Percentiles rank a stretch among this genome's conserved stretches.
These are phyloP conservation scores for Fusarium nisikadoi DNA, from an alignment of 2,329 filamentous ascomycete species.

Conservation along the genomic window DNA sequence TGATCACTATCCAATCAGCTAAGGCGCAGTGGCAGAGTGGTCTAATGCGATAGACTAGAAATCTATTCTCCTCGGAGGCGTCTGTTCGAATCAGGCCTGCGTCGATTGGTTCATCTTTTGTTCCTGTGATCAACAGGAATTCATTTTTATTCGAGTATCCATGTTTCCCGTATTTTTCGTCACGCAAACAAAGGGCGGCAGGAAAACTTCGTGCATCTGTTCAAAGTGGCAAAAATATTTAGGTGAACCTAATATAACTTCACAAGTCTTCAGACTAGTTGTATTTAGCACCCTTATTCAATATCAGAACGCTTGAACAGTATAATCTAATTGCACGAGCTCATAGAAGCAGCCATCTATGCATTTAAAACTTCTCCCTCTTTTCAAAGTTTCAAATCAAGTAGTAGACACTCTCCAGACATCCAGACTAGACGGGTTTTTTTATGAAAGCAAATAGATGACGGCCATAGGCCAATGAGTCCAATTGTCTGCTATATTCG, in stretches of 20 bases:
- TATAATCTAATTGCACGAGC: background rate
- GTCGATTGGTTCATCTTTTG: conserved; percentile 24
- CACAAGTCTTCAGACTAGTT: too few species aligned
- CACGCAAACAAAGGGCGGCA: background rate
- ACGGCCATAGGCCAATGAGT: background rate
- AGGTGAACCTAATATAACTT: too few species aligned
- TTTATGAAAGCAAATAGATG: conserved; percentile 4
- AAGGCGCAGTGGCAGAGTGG: conserved; percentile 40
- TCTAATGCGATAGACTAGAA: conserved; percentile 41
- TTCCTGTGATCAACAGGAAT: background rate
- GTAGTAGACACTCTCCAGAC: background rate
- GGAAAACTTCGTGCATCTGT: too few species aligned
- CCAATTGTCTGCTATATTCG: conserved; percentile 22
- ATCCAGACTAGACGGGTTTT: background rate
- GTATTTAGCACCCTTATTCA: too few species aligned
- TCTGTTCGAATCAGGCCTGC: conserved; percentile 41
- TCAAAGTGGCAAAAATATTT: too few species aligned
- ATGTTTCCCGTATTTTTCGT: background rate
- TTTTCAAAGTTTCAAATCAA: background rate
- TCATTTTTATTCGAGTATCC: background rate
- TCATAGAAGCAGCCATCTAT: background rate
- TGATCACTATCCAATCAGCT: conserved; percentile 18
- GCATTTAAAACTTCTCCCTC: background rate
- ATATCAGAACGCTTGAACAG: background rate
- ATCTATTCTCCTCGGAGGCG: conserved; percentile 40